phyloP scores from a whole-genome alignment of 2,329 filamentous ascomycete species.

The Fulvia fulva region DNA sequence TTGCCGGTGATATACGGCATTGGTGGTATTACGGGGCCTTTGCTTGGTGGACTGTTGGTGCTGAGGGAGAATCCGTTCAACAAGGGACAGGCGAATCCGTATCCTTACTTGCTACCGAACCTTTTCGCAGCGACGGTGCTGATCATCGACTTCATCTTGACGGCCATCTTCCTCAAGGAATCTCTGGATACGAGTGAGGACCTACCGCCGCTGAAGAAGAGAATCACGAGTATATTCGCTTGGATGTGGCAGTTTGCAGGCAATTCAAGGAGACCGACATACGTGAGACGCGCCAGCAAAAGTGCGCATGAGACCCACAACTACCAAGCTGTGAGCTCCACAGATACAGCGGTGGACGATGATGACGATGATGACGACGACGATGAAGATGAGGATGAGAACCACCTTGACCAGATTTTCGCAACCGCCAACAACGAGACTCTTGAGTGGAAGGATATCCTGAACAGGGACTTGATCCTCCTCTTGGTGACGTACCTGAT shows the following conservation, averaged over 20 bases:
- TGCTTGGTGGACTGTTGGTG: constrained; percentile 82
- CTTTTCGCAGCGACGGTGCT: constrained; percentile 71
- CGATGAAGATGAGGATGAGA: constrained; percentile 33
- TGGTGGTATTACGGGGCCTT: constrained; percentile 86
- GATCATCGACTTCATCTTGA: constrained; percentile 65
- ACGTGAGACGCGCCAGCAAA: constrained; percentile 43
- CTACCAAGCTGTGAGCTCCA: constrained; percentile 10
- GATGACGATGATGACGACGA: constrained; percentile 23
- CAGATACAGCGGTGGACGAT: constrained; percentile 12
- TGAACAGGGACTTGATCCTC: constrained; percentile 77
- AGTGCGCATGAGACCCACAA: constrained; percentile 10
- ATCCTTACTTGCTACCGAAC: constrained; percentile 84
- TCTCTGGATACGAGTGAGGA: constrained; percentile 66
- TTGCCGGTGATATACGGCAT: constrained; percentile 94
- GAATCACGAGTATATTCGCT: constrained; percentile 58
- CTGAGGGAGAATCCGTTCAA: constrained; percentile 57
- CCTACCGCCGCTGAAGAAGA: constrained; percentile 57
- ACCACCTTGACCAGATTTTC: constrained; percentile 36
- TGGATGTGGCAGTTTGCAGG: constrained; percentile 69
- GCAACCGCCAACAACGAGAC: constrained; percentile 43
- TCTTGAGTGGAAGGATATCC: constrained; percentile 57
- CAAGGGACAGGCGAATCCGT: constrained; percentile 51
- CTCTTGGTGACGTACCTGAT: constrained; percentile 83
- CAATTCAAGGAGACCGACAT: constrained; percentile 53
- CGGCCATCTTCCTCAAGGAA: constrained; percentile 81